Evolutionary conservation across 805 yeast species (phyloP).

Genomic region (Wickerhamomyces silvicola): DNA sequence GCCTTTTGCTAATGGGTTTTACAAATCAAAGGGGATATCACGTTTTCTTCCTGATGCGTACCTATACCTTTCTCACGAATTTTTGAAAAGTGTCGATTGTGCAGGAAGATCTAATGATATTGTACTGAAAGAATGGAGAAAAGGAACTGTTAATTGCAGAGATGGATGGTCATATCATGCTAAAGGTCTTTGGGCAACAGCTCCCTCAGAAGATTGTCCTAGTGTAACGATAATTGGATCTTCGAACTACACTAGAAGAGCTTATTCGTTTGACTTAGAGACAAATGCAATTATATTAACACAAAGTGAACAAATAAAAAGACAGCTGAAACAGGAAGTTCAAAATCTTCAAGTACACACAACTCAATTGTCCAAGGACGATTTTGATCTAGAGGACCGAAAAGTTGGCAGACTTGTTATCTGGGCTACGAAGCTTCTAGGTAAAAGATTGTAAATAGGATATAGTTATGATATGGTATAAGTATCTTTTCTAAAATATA

Average conservation of each 20-base stretch:
- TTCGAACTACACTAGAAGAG: slow-evolving; percentile 87
- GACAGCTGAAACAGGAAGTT: slow-evolving; percentile 55
- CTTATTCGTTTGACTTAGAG: slow-evolving; percentile 84
- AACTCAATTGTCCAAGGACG: slow-evolving; percentile 45
- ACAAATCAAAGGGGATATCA: slow-evolving; percentile 75
- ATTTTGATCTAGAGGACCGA: slow-evolving; percentile 58
- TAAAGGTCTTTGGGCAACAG: slow-evolving; percentile 83
- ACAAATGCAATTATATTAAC: slow-evolving; percentile 80
- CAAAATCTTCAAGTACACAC: slow-evolving; percentile 52
- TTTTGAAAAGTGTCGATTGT: slow-evolving; percentile 45
- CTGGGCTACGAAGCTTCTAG: slow-evolving; percentile 57
- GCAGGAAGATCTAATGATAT: slow-evolving; percentile 40
- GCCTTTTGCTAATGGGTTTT: slow-evolving; percentile 91
- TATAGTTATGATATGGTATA: too few relatives aligned
- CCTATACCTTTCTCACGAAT: slow-evolving; percentile 62
- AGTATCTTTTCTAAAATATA: too few relatives aligned
- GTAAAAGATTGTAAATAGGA: slow-evolving; percentile 40
- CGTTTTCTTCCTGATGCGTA: slow-evolving; percentile 83
- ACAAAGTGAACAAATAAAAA: slow-evolving; percentile 51
- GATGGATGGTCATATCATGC: slow-evolving; percentile 98
- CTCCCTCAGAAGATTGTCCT: slow-evolving; percentile 53
- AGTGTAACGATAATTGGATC: slow-evolving; percentile 82
- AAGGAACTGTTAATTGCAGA: slow-evolving; percentile 73
- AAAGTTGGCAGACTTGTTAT: slow-evolving; percentile 56
- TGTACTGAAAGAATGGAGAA: slow-evolving; percentile 74